Evolutionary conservation across 768 basidiomycete genomes (phyloP).

Genomic region (Lactarius hengduanensis): DNA sequence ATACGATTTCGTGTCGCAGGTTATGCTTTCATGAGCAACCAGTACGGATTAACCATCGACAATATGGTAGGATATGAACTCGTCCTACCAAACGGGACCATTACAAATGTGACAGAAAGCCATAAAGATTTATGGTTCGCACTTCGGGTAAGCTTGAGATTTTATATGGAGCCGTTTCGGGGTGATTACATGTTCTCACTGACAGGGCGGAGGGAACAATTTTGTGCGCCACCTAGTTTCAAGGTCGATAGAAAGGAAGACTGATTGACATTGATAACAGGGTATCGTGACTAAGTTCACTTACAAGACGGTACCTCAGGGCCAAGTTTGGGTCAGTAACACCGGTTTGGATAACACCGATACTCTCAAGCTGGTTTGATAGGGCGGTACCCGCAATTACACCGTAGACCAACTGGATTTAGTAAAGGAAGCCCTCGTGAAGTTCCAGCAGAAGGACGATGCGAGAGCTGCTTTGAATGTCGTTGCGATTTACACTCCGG

Average conservation of each 20-base stretch:
- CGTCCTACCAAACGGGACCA: conserved; percentile 35
- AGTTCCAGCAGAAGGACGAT: conserved; percentile 11
- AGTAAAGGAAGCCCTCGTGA: background rate
- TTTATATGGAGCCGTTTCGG: too few relatives aligned
- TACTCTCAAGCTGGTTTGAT: too few relatives aligned
- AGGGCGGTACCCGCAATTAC: conserved; percentile 3
- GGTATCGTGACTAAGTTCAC: too few relatives aligned
- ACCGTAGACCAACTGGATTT: background rate
- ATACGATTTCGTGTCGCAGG: too few relatives aligned
- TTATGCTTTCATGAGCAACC: too few relatives aligned
- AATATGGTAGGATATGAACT: conserved; percentile 35
- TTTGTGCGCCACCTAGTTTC: too few relatives aligned
- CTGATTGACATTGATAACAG: too few relatives aligned
- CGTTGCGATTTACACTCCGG: background rate
- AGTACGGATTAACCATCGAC: conserved; percentile 26
- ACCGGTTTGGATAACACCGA: too few relatives aligned
- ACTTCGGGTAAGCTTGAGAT: conserved; percentile 17
- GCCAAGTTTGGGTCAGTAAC: background rate
- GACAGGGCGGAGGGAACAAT: conserved; percentile 24
- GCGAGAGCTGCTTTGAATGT: background rate
- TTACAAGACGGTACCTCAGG: conserved; percentile 9
- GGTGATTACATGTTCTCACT: too few relatives aligned
- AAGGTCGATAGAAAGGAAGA: too few relatives aligned
- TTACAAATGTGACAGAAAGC: background rate
- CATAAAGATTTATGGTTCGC: conserved; percentile 12